A percentile compares a stretch with the other conserved stretches of the same genome.
Evolutionary conservation across 2,329 filamentous ascomycete species (phyloP).

Genomic region (Penicillium sp.): DNA sequence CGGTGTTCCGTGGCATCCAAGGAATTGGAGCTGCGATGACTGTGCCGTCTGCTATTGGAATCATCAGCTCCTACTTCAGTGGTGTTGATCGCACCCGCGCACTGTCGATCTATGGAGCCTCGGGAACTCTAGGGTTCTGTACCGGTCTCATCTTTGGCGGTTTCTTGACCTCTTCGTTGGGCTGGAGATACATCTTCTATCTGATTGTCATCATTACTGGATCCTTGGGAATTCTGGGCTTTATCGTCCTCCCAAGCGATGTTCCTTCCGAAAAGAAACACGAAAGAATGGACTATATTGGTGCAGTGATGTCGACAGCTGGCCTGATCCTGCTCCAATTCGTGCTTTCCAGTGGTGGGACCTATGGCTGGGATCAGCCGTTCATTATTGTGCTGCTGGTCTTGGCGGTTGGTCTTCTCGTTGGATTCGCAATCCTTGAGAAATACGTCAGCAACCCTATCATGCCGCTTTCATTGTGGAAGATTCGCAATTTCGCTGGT

Average conservation of each 20-base stretch:
- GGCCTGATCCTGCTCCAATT: constrained; percentile 47
- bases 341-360: constrained; percentile 46
- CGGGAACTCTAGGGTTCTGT: constrained; percentile 43
- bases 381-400: constrained; percentile 47
- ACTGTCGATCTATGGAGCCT: constrained; percentile 42
- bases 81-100: constrained; percentile 39
- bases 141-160: constrained; percentile 42
- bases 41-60: constrained; percentile 47
- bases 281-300: constrained; percentile 43
- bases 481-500: constrained; percentile 46
- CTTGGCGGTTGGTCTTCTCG: constrained; percentile 39
- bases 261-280: constrained; percentile 31
- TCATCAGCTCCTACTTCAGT: constrained; percentile 46
- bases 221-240: constrained; percentile 30
- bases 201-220: constrained; percentile 37
- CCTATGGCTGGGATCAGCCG: constrained; percentile 48
- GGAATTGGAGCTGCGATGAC: constrained; percentile 50
- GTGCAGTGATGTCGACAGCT: constrained; percentile 43
- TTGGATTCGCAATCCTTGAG: constrained; percentile 41
- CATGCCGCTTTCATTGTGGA: constrained; percentile 49
- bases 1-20: constrained; percentile 45
- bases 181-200: constrained; percentile 43
- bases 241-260: constrained; percentile 41
- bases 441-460: constrained; percentile 47
- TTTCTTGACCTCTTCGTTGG: constrained; percentile 40